These are phyloP conservation scores for Punica granatum DNA, from an alignment of 345 rosid genomes.

Conservation along the genomic window DNA sequence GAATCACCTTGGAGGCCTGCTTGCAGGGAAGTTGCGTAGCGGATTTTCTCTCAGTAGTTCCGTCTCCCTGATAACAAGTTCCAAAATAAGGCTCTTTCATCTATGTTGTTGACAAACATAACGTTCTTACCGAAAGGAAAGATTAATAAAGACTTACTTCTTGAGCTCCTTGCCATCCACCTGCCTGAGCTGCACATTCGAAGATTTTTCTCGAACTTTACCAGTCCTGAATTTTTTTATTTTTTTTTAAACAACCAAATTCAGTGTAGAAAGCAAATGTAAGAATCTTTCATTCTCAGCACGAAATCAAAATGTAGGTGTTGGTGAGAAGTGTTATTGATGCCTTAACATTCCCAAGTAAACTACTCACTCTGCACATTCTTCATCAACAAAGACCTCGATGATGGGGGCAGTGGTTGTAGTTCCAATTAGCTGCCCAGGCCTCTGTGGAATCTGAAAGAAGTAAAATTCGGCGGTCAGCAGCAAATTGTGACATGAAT, in stretches of 20 bases:
- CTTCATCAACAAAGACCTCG: constrained; percentile 82
- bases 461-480: background rate
- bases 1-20: constrained; percentile 60
- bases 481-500: background rate
- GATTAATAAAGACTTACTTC: constrained; percentile 21
- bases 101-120: background rate
- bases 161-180: constrained; percentile 35
- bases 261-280: background rate
- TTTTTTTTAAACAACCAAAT: background rate
- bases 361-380: constrained; percentile 49
- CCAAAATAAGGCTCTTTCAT: background rate
- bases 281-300: background rate
- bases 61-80: constrained; percentile 44
- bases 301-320: too few species aligned
- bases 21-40: constrained; percentile 65
- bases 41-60: constrained; percentile 77
- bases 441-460: constrained; percentile 60
- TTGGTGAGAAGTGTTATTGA: background rate
- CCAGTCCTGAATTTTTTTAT: constrained; percentile 27
- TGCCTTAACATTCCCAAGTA: background rate
- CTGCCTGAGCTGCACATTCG: constrained; percentile 26
- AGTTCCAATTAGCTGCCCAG: constrained; percentile 32
- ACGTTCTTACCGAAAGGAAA: background rate
- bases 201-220: constrained; percentile 20
- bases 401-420: constrained; percentile 36